Percentiles rank a stretch among this genome's conserved stretches.
phyloP scores from a whole-genome alignment of 805 yeast genomes.

The Kuraishia molischiana region DNA sequence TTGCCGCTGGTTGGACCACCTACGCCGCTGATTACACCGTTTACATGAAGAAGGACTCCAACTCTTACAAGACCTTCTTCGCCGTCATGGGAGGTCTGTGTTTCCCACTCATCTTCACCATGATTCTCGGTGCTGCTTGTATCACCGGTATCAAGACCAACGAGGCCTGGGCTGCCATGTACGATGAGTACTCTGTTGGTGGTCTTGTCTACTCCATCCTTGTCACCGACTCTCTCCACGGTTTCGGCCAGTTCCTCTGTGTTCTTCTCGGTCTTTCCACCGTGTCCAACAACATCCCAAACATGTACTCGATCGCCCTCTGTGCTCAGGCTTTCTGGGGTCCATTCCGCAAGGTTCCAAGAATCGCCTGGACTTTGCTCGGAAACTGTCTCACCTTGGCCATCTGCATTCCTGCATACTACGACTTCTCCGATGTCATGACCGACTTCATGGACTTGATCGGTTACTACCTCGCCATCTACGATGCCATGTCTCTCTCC shows the following conservation, averaged over 20 bases:
- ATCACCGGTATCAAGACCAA: constrained; percentile 52
- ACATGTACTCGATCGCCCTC: constrained; percentile 84
- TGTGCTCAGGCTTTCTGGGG: constrained; percentile 83
- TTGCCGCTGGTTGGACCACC: constrained; percentile 92
- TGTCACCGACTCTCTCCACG: constrained; percentile 72
- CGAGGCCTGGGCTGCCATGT: constrained; percentile 36
- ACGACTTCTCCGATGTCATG: constrained; percentile 64
- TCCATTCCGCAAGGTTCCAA: constrained; percentile 64
- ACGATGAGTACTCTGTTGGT: constrained; percentile 53
- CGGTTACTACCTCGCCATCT: constrained; percentile 85
- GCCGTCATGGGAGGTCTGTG: constrained; percentile 55
- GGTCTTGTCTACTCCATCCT: constrained; percentile 76
- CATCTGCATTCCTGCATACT: constrained; percentile 82
- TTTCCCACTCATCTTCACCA: constrained; percentile 60
- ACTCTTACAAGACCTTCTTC: constrained; percentile 48
- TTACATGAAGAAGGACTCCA: constrained; percentile 65
- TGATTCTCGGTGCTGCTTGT: constrained; percentile 82
- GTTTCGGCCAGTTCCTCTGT: constrained; percentile 84
- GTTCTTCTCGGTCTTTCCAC: constrained; percentile 80
- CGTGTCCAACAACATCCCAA: constrained; percentile 86
- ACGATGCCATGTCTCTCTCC: constrained; percentile 62
- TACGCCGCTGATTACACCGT: constrained; percentile 89
- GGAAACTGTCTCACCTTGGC: constrained; percentile 77
- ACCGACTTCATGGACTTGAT: constrained; percentile 84
- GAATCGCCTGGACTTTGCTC: constrained; percentile 70